Base-by-base conservation (phyloP, 2,329 filamentous ascomycete genomes). In the Fusarium paranaense region DNA sequence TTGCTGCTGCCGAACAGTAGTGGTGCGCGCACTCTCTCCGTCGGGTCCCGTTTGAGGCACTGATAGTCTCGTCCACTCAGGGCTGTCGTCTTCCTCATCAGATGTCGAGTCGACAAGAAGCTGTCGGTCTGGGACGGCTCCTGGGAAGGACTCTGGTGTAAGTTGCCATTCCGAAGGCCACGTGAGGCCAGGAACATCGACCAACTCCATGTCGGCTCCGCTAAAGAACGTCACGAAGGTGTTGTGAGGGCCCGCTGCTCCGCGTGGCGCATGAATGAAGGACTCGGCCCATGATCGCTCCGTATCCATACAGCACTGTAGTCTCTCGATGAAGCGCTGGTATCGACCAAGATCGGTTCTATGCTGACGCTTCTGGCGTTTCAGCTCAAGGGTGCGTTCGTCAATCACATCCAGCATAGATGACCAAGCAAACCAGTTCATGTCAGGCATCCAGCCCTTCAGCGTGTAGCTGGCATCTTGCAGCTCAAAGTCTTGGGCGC, bases 251-350 rank as follows among this genome's bases (percentile, higher is more conserved):
- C 80, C 80, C 6, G 81, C 80, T 40, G 70, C 77, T 7, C 70
- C 70, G 3, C 66, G 66, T 4, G 63, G 66, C 10, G 76, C 73
- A 10, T 70, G 72, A 16, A 76, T 65, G 52, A 82, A 82, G 4
- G 68, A 74, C 14, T 78, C 67, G 2, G 67, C 64, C 76, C 79
- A 79, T 27, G 85, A 85, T 60, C 84, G 78, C 73, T 90, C 89
- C 83, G 88, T 86, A 20, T 81, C 80, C 35, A 83, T 80, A 59
- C 86, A 87, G 10, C 82, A 82, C 33, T 83, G 81, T 42, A 87
- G 18, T n/a, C 69, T 76, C 42, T 72, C 66, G 27, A 72, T 38
- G 33, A 83, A 81, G 6, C 63, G 67, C 22, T 72, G 63, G 54
- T 79, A 64, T 10, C 64, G 64, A 33, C 61, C 67, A n/a, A 67